Conservation (phyloP, 2,329 filamentous ascomycete genomes). For the Ascochyta rabiei region DNA sequence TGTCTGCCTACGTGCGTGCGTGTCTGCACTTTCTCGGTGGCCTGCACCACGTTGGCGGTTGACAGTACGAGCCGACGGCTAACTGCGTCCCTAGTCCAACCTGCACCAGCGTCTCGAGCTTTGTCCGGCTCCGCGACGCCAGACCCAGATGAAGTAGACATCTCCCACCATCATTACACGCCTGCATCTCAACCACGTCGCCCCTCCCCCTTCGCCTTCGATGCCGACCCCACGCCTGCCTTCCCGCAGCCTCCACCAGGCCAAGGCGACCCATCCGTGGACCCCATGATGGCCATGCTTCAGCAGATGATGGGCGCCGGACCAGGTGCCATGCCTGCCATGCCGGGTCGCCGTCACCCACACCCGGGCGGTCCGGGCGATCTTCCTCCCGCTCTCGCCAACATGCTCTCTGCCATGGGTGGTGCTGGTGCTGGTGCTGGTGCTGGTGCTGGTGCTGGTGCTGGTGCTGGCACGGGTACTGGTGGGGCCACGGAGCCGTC, state of each 20-base stretch:
- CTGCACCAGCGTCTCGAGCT: conserved; percentile 25
- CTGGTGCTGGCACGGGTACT: conserved; percentile 20
- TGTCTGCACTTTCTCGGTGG: neutral
- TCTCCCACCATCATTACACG: conserved; percentile 74
- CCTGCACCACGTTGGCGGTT: neutral
- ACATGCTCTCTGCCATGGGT: conserved; percentile 54
- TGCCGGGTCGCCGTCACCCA: conserved; percentile 36
- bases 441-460: conserved; percentile 31
- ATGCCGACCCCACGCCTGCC: conserved; percentile 27
- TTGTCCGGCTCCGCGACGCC: conserved; percentile 43
- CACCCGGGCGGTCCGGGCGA: conserved; percentile 38
- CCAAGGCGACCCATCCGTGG: conserved; percentile 51
- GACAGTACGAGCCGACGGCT: conserved; percentile 19
- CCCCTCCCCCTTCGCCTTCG: conserved; percentile 42
- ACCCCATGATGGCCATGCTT: conserved; percentile 76
- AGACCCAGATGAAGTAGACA: conserved; percentile 76
- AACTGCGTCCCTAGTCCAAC: conserved; percentile 32
- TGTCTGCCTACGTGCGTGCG: neutral
- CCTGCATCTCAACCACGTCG: conserved; percentile 57
- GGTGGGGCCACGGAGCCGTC: conserved; percentile 39
- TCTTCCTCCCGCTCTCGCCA: conserved; percentile 50
- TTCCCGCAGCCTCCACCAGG: conserved; percentile 23
- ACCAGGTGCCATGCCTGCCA: conserved; percentile 45
- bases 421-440: conserved; percentile 30
- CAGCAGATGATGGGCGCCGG: conserved; percentile 69